phyloP scores from a whole-genome alignment of 208 protist species.

The Plasmodiophora brassicae region DNA sequence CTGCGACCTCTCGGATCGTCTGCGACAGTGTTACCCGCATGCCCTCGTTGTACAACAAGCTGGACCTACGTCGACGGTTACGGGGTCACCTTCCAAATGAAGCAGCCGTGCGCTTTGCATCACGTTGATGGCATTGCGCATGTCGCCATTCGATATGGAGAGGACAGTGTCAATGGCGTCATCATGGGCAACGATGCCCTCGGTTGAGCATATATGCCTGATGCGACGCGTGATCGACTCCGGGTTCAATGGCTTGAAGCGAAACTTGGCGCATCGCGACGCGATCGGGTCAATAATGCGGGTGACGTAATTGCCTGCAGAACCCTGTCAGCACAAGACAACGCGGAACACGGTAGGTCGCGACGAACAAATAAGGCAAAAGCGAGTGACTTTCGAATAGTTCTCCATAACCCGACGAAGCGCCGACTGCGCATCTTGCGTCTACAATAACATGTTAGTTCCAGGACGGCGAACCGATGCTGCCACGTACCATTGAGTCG shows the following conservation, averaged over 20 bases:
- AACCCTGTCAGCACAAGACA: neutral
- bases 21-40: neutral
- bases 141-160: constrained; percentile 81
- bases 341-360: neutral
- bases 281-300: constrained; percentile 92
- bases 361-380: constrained; percentile 94
- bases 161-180: constrained; percentile 44
- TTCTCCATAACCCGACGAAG: constrained; percentile 51
- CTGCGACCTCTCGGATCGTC: neutral
- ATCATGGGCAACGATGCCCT: constrained; percentile 71
- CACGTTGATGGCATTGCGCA: constrained; percentile 73
- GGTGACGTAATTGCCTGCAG: constrained; percentile 45
- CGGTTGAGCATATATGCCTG: constrained; percentile 70
- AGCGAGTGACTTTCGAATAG: constrained; percentile 85
- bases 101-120: constrained; percentile 5
- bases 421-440: constrained; percentile 42
- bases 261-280: constrained; percentile 98
- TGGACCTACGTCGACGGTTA: neutral
- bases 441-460: constrained; percentile 15
- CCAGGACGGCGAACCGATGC: neutral
- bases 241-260: constrained; percentile 88
- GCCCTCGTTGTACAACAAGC: neutral
- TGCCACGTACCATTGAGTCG: constrained; percentile 81
- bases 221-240: constrained; percentile 76
- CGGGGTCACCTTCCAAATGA: neutral